Evolutionary conservation across 495 filamentous ascomycete genomes (phyloP).

Genomic region (Tuber borchii): DNA sequence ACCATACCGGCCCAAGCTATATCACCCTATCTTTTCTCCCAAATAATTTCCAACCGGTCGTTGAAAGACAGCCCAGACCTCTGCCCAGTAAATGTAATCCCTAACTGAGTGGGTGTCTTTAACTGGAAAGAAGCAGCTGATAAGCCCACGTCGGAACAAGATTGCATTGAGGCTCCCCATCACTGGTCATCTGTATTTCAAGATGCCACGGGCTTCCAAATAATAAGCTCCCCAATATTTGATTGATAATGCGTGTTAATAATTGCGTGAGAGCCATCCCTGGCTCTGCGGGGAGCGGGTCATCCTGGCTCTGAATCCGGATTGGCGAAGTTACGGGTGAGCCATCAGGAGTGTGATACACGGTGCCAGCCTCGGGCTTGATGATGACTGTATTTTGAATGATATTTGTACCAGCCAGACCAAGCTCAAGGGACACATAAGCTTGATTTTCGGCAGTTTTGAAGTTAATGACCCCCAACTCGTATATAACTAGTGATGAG

Average conservation of each 20-base stretch:
- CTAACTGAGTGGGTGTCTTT: slow-evolving; percentile 16
- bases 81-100: slow-evolving; percentile 4
- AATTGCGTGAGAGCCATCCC: background rate
- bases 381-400: slow-evolving; percentile 18
- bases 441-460: too few species aligned
- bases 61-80: too few species aligned
- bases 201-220: slow-evolving; percentile 28
- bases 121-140: slow-evolving; percentile 25
- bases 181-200: slow-evolving; percentile 12
- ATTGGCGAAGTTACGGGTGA: background rate
- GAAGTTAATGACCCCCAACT: background rate
- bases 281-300: background rate
- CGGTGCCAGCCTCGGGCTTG: slow-evolving; percentile 11
- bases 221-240: slow-evolving; percentile 16
- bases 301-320: background rate
- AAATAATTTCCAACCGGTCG: slow-evolving; percentile 11
- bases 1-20: slow-evolving; percentile 21
- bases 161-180: slow-evolving; percentile 12
- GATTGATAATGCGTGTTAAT: background rate
- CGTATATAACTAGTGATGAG: background rate
- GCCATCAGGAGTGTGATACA: slow-evolving; percentile 4
- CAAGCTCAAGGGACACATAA: too few species aligned
- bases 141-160: slow-evolving; percentile 22
- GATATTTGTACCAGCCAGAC: background rate
- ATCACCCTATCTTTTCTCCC: slow-evolving; percentile 19